Base-by-base conservation (phyloP, 2,329 filamentous ascomycete genomes). In the Kalaharituber pfeilii region DNA sequence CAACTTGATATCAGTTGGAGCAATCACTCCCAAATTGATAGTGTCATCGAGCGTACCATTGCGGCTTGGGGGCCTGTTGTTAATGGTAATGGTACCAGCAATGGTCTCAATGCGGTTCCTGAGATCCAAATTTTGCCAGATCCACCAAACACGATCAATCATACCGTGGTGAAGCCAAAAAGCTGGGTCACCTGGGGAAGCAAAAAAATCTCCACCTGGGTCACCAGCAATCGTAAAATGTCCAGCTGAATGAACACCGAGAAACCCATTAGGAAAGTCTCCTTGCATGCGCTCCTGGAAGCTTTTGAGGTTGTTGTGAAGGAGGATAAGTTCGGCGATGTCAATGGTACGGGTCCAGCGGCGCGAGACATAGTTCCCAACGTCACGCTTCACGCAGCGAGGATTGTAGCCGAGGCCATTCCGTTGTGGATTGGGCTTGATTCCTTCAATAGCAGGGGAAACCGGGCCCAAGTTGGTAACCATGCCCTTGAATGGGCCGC, bases 261-360 rank as follows among this genome's bases (percentile, higher is more conserved):
- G 62, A 39, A 62, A 63, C 42, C 64, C 64, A 13, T 56, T 62
- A 36, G 57, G 59, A 55, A 64, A 66, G 52, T 70, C 65, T 5
- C 68, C 68, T 61, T 74, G 71, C 70, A 75, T 72, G 44, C 61
- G 61, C 57, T 66, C 67, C 64, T 75, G 71, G 63, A 75, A 75
- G 45, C 66, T 64, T 11, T 59, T 56, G 53, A 75, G 68, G 50
- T 67, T 66, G 28, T 61, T 59, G 53, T 64, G 65, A 39, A 65
- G 58, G 27, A 65, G 64, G 60, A 75, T 71, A 44, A 72, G 69
- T 25, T 67, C 30, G 15, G 30, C 18, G 25, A 47, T 47, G n/a
- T 53, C 51, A 9, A 24, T 28, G 6, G 30, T 45, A 11, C 25
- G 36, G 7, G 6, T n/a, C 51, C 51, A 53, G 5, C 47, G 6